Evolutionary conservation across 2,329 filamentous ascomycete species (phyloP).

Genomic region (Alternaria ethzedia): DNA sequence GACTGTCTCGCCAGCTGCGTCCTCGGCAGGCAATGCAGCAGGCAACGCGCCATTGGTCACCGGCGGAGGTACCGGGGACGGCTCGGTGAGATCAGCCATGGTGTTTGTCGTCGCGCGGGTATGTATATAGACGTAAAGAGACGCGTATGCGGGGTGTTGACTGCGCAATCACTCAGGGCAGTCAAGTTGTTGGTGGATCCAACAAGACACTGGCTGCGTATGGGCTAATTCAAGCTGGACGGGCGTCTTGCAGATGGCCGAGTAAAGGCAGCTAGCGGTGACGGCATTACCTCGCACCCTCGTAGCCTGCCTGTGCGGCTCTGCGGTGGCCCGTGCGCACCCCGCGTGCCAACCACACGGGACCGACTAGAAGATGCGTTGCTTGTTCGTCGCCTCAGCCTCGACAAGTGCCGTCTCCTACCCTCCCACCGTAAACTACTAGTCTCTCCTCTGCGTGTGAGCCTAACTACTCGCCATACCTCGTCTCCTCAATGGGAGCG

Average conservation of each 20-base stretch:
- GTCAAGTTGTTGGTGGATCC: not conserved
- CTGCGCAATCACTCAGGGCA: not conserved
- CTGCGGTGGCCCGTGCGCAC: not conserved
- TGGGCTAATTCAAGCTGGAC: not conserved
- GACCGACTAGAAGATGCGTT: not conserved
- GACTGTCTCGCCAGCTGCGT: slow-evolving; percentile 46
- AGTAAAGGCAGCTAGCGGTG: slow-evolving; percentile 8
- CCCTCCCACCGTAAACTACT: not conserved
- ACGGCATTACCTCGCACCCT: slow-evolving; percentile 8
- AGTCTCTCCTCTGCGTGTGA: not conserved
- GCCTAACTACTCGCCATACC: not conserved
- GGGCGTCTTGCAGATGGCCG: not conserved
- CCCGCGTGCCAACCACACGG: not conserved
- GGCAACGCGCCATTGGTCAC: slow-evolving; percentile 38
- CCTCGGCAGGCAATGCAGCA: slow-evolving; percentile 33
- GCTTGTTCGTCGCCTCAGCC: not conserved
- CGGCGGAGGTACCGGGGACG: slow-evolving; percentile 9
- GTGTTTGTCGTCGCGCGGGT: not conserved
- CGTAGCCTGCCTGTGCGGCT: not conserved
- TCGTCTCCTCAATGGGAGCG: slow-evolving; percentile 16
- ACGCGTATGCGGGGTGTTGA: not conserved
- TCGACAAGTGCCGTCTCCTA: not conserved
- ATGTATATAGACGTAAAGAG: not conserved
- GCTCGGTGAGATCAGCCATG: slow-evolving; percentile 28
- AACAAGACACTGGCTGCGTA: not conserved